These are phyloP conservation scores for Pulveroboletus sp. DNA, from an alignment of 768 basidiomycete genomes.

Conservation along the genomic window DNA sequence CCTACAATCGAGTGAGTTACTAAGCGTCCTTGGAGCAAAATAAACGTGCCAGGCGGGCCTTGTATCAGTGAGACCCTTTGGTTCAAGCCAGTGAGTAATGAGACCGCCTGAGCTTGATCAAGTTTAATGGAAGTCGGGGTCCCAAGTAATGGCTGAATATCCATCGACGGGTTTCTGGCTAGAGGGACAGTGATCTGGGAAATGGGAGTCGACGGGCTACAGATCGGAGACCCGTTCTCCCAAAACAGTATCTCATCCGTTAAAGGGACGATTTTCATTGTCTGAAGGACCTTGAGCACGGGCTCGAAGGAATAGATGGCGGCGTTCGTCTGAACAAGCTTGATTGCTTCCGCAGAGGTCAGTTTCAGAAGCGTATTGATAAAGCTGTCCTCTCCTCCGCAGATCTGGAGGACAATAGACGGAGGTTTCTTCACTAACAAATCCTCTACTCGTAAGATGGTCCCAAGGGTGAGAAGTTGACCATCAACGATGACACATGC, in stretches of 20 bases:
- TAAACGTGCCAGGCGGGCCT: slow-evolving; percentile 61
- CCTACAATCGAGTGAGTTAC: slow-evolving; percentile 33
- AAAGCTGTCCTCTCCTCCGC: slow-evolving; percentile 35
- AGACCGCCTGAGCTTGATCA: slow-evolving; percentile 44
- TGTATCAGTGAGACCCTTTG: slow-evolving; percentile 60
- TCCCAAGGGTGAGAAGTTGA: slow-evolving; percentile 49
- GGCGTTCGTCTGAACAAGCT: slow-evolving; percentile 54
- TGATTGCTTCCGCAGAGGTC: slow-evolving; percentile 32
- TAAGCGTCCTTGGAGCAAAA: background rate
- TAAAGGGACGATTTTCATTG: slow-evolving; percentile 42
- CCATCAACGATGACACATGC: slow-evolving; percentile 47
- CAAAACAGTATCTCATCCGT: slow-evolving; percentile 51
- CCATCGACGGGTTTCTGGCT: slow-evolving; percentile 29
- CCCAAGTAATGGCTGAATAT: slow-evolving; percentile 38
- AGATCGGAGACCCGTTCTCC: slow-evolving; percentile 29
- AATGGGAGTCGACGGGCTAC: slow-evolving; percentile 4
- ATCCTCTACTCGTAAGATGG: slow-evolving; percentile 50
- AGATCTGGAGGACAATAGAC: slow-evolving; percentile 48
- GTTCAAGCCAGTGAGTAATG: slow-evolving; percentile 48
- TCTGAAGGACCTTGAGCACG: slow-evolving; percentile 52
- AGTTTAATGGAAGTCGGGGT: slow-evolving; percentile 41
- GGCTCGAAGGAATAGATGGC: slow-evolving; percentile 62
- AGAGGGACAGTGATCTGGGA: slow-evolving; percentile 29
- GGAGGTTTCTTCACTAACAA: slow-evolving; percentile 46
- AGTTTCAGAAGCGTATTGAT: slow-evolving; percentile 38